Conservation (phyloP, 441 rosid species). For the Rhodomyrtus psidioides region DNA sequence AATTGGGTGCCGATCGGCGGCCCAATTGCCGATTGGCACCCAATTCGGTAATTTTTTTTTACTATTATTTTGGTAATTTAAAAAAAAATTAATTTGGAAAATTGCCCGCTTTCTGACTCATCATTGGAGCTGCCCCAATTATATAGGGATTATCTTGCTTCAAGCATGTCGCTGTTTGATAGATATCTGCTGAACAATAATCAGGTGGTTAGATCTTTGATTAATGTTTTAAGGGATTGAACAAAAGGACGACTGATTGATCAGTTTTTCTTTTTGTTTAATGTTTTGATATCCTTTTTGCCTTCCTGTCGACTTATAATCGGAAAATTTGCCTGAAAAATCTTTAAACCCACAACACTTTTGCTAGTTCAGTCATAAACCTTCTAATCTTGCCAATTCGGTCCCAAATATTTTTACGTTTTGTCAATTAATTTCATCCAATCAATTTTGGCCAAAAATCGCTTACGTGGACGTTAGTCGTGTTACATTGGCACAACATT, state of each 20-base stretch:
- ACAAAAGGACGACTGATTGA: neutral
- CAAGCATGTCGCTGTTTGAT: neutral
- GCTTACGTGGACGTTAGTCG: no score
- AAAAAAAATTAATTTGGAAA: no score
- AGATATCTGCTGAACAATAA: neutral
- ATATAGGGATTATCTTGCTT: neutral
- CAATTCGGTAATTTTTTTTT: no score
- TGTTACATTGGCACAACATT: no score
- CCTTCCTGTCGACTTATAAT: neutral
- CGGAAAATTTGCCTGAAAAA: no score
- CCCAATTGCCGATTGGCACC: no score
- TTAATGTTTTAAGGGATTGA: neutral
- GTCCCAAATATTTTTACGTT: no score
- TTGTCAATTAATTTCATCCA: no score
- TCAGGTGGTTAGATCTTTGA: neutral
- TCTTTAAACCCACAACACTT: neutral
- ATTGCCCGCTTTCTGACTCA: neutral
- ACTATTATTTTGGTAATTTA: no score
- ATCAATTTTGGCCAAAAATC: no score
- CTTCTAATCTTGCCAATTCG: no score
- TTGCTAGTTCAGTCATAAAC: neutral
- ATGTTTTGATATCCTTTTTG: neutral
- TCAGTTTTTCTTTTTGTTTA: neutral
- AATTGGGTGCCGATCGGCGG: no score
- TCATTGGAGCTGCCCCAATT: neutral